phyloP scores from a whole-genome alignment of 2,329 filamentous ascomycete genomes.

The Aureobasidium sp. region DNA sequence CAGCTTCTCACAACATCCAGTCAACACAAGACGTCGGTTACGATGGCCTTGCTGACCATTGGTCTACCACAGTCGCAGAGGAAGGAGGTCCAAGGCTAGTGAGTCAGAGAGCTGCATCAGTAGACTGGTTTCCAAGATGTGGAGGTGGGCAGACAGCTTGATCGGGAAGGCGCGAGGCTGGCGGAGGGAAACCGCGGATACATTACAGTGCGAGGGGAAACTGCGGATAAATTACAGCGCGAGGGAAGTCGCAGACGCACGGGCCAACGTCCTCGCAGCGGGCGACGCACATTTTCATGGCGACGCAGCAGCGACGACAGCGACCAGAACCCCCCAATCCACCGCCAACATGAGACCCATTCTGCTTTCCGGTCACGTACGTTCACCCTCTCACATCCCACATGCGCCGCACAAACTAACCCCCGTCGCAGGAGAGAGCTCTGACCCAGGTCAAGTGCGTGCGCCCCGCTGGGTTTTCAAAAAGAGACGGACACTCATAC shows the following conservation, averaged over 20 bases:
- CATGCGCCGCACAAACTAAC: not conserved
- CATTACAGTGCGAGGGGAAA: not conserved
- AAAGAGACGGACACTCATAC: not conserved
- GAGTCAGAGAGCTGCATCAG: not conserved
- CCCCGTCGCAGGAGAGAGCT: conserved; percentile 61
- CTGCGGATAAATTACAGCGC: not conserved
- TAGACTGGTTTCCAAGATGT: not conserved
- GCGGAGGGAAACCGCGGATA: not conserved
- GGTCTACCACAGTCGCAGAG: not conserved
- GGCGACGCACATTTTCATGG: conserved; percentile 11
- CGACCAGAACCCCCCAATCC: conserved; percentile 13
- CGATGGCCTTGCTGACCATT: not conserved
- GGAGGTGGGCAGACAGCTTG: not conserved
- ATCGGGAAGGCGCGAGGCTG: not conserved
- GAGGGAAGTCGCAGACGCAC: not conserved
- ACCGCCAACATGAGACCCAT: conserved; percentile 81
- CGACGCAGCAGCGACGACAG: not conserved
- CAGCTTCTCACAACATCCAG: too few species aligned
- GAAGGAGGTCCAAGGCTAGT: not conserved
- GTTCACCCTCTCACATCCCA: conserved; percentile 20
- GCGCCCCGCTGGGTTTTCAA: conserved; percentile 19
- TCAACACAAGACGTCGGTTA: too few species aligned
- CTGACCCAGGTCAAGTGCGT: conserved; percentile 81
- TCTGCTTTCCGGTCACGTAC: conserved; percentile 82
- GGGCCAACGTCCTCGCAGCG: not conserved